Evolutionary conservation across 352 stramenopile species (phyloP), one percentile per base, ranked within the genome.

Genomic region (Pythium plurisporium): DNA sequence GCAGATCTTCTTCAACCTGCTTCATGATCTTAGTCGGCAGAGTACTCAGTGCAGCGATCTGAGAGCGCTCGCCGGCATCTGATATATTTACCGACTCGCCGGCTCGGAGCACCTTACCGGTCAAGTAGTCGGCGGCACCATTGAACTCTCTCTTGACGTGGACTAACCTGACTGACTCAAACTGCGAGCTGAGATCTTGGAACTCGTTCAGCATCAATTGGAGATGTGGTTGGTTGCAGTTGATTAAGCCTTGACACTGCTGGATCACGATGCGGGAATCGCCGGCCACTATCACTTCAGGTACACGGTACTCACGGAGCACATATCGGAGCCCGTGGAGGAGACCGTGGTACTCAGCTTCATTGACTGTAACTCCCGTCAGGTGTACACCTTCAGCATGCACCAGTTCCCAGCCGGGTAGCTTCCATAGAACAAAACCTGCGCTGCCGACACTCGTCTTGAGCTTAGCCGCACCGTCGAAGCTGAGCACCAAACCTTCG

Each of bases 341-440:
- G 23, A 61, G n/a, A 20, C 56, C 47, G 11, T 46, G 11, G 25
- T 66, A 66, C 45, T 66, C 59, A 1, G 51, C 59, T 30, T 57
- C 49, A 22, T 61, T 61, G 1, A 66, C 59, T 3, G 59, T 61
- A 11, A 53, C 41, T 1, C 47, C 40, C 1, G 17, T 8, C 1
- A 45, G 31, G 15, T 5, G 12, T 2, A 64, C 0, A 14, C 17
- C 19, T 26, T 33, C 5, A 1, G 34, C 47, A 3, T 44, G 6
- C 3, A 64, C 26, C 14, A 31, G 47, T 17, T 59, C 17, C 47
- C 57, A 64, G 4, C 25, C 33, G 15, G 57, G 48, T 15, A 64
- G 9, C n/a, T 48, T 22, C 48, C 57, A 58, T 9, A 64, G 6
- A 1, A 64, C 42, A 23, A 54, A 57, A 25, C 47, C 34, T 10